phyloP scores from a whole-genome alignment of 1,284 basidiomycete species.

The Naganishia liquefaciens region DNA sequence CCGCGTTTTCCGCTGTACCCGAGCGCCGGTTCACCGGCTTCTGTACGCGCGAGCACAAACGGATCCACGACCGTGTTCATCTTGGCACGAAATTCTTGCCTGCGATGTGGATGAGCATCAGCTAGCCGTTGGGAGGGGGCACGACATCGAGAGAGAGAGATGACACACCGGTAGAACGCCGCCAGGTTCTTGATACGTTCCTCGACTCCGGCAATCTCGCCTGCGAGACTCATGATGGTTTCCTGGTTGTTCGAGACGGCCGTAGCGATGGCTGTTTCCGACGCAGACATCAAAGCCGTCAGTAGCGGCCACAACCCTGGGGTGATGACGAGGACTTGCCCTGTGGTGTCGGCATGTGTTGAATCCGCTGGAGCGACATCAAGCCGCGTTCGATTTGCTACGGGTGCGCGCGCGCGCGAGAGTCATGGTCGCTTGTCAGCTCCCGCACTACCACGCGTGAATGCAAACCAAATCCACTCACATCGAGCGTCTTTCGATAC shows the following conservation, averaged over 20 bases:
- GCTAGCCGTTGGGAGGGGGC: not conserved
- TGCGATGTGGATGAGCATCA: not conserved
- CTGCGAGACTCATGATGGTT: conserved; percentile 31
- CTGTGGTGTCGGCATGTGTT: conserved; percentile 31
- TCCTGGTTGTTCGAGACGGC: conserved; percentile 33
- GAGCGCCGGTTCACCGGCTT: conserved; percentile 28
- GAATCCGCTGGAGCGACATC: conserved; percentile 17
- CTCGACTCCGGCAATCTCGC: conserved; percentile 29
- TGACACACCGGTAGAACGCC: conserved; percentile 27
- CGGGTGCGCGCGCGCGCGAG: too few species aligned
- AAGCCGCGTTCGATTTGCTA: conserved; percentile 33
- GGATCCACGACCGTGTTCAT: conserved; percentile 34
- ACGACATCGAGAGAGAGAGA: not conserved
- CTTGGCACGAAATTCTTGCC: conserved; percentile 30
- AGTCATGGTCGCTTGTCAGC: not conserved
- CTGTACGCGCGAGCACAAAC: conserved; percentile 27
- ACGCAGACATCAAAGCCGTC: too few species aligned
- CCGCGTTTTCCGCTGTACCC: conserved; percentile 31
- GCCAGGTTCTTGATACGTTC: conserved; percentile 31
- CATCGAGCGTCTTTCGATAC: conserved; percentile 29
- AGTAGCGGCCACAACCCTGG: too few species aligned
- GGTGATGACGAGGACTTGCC: conserved; percentile 1
- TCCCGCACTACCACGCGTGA: too few species aligned
- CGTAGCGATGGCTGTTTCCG: conserved; percentile 26
- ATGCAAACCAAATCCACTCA: conserved; percentile 4